Conservation (phyloP, 176 grass and related monocot genomes). For the Aegilops bicornis region DNA sequence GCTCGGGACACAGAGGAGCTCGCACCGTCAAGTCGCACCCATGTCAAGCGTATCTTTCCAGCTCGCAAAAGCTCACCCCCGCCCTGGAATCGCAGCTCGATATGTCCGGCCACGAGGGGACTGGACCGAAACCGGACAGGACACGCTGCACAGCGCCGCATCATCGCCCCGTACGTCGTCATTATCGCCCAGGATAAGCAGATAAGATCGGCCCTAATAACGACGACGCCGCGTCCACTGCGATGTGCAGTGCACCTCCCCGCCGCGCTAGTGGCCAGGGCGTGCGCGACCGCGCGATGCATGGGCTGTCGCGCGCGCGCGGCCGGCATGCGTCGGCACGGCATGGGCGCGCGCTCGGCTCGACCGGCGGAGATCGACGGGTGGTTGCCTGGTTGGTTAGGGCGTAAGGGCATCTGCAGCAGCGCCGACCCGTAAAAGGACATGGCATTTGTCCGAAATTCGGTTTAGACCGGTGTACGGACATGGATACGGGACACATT, state of each 20-base stretch:
- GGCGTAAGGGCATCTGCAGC: too few relatives aligned
- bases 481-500: too few relatives aligned
- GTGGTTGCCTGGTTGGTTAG: too few relatives aligned
- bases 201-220: neutral
- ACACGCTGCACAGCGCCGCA: neutral
- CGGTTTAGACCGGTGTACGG: too few relatives aligned
- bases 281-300: neutral
- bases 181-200: neutral
- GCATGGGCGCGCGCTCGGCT: neutral
- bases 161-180: neutral
- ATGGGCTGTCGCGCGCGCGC: neutral
- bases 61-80: neutral
- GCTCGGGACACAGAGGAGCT: neutral
- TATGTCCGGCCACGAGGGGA: neutral
- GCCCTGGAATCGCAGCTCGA: neutral
- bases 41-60: slow-evolving; percentile 29
- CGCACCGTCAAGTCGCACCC: slow-evolving; percentile 1
- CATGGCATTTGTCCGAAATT: too few relatives aligned
- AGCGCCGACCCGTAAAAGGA: too few relatives aligned
- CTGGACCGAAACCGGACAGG: neutral
- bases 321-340: neutral
- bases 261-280: neutral
- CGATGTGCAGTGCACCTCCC: neutral
- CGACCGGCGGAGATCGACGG: too few relatives aligned
- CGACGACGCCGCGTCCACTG: neutral